phyloP scores from a whole-genome alignment of 2,329 filamentous ascomycete species.

The Aspergillus fijiensis region DNA sequence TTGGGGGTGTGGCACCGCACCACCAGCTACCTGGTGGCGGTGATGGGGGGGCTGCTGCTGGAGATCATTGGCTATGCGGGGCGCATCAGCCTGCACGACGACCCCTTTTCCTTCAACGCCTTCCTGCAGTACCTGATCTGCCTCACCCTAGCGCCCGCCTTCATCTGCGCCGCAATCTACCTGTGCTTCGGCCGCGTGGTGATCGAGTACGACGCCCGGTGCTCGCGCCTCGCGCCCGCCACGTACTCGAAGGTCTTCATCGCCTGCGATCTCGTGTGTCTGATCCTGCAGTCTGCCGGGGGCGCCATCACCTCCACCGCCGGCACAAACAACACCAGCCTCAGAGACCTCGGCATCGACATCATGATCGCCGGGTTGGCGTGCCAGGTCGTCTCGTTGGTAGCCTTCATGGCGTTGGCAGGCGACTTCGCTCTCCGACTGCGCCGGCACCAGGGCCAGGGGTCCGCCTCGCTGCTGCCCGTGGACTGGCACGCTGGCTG shows the following conservation, averaged over 20 bases:
- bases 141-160: constrained; percentile 65
- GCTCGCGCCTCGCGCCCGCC: constrained; percentile 34
- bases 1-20: constrained; percentile 50
- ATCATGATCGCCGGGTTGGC: constrained; percentile 65
- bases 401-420: constrained; percentile 54
- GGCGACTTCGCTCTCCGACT: constrained; percentile 52
- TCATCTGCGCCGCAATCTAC: constrained; percentile 64
- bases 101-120: constrained; percentile 46
- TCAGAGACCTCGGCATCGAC: constrained; percentile 49
- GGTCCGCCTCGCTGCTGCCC: no score
- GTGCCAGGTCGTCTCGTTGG: constrained; percentile 60
- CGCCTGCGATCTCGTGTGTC: constrained; percentile 60
- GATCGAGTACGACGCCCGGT: constrained; percentile 33
- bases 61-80: constrained; percentile 63
- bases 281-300: constrained; percentile 61
- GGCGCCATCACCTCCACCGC: constrained; percentile 17
- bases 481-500: no score
- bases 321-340: not conserved
- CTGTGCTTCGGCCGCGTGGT: constrained; percentile 48
- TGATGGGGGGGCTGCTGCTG: constrained; percentile 54
- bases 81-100: constrained; percentile 55
- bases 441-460: constrained; percentile 1
- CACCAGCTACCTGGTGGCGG: constrained; percentile 53
- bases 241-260: constrained; percentile 54
- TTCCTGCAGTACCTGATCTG: constrained; percentile 54